Percentiles rank a stretch among this genome's conserved stretches.
phyloP scores from a whole-genome alignment of 768 basidiomycete genomes.

The Daedalea quercina region DNA sequence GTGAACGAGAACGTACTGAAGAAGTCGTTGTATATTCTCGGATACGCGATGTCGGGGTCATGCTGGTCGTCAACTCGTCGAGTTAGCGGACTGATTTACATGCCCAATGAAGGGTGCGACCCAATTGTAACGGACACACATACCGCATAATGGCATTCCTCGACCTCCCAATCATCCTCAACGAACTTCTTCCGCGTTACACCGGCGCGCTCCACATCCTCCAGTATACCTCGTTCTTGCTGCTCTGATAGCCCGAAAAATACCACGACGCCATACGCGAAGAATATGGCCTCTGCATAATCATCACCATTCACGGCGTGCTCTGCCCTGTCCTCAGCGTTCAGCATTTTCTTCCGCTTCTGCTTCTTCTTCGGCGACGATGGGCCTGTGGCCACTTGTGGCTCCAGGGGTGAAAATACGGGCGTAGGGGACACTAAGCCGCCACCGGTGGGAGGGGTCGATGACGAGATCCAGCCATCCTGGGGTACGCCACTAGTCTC shows the following conservation, averaged over 20 bases:
- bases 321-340: constrained; percentile 1
- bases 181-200: constrained; percentile 58
- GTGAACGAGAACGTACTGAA: constrained; percentile 59
- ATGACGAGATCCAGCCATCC: constrained; percentile 16
- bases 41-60: constrained; percentile 77
- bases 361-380: constrained; percentile 2
- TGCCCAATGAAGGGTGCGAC: too few relatives aligned
- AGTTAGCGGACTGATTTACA: too few relatives aligned
- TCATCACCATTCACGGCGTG: constrained; percentile 33
- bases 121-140: constrained; percentile 23
- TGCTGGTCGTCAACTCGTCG: too few relatives aligned
- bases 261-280: constrained; percentile 85
- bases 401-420: background rate
- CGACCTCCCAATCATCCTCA: constrained; percentile 66
- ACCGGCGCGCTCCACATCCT: constrained; percentile 73
- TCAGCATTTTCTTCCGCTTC: constrained; percentile 9
- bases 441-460: constrained; percentile 8
- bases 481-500: constrained; percentile 3
- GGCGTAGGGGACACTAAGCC: background rate
- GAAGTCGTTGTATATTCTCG: constrained; percentile 93
- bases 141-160: constrained; percentile 87
- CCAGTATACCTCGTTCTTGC: constrained; percentile 78
- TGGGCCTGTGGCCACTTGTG: background rate
- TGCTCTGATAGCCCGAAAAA: constrained; percentile 82
- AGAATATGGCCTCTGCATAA: constrained; percentile 72